Evolutionary conservation across 2,329 filamentous ascomycete species (phyloP), one percentile per base, ranked within the genome.

Genomic region (Aspergillus ochraceus): DNA sequence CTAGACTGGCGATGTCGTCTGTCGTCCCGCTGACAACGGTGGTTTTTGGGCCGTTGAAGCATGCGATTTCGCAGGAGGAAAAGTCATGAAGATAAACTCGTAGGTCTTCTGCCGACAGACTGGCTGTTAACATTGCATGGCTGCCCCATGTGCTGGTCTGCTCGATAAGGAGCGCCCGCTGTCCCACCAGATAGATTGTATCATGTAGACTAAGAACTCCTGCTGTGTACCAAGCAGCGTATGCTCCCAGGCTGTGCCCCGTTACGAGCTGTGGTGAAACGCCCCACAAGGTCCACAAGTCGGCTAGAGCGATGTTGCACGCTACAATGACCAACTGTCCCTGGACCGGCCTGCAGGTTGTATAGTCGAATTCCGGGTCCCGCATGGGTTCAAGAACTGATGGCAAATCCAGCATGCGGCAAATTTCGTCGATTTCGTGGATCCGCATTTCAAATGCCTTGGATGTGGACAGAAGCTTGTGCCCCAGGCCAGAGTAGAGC

Each of bases 111-210:
- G 80, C 60, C 87, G 74, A 63, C 52, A 65, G 49, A 58, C 57
- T 60, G 11, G 81, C 76, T 0, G 75, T 70, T 26, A 89, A 71
- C 87, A 89, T 89, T 36, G 82, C 82, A 67, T 92, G 89, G 1
- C 84, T 90, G 60, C 86, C 84, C 12, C 83, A 79, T 19, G 83
- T 86, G 78, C 89, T 92, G 64, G 85, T 83, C 57, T 85, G 78
- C 50, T 87, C 82, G 3, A 92, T 79, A 6, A 92, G 79, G 67
- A 84, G 78, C 6, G 90, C 90, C 59, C 90, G 85, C 52, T 79
- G 73, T 36, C 90, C 90, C 24, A 93, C 89, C 2, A 93, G 80
- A 65, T 87, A 88, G 58, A 94, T 66, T 0, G 70, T 64, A 57
- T 77, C 76, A 20, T 51, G 67, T 0, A 63, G 68, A 17, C 73